Base-by-base conservation (phyloP, 2,329 filamentous ascomycete genomes). In the Pseudopyricularia javanii region DNA sequence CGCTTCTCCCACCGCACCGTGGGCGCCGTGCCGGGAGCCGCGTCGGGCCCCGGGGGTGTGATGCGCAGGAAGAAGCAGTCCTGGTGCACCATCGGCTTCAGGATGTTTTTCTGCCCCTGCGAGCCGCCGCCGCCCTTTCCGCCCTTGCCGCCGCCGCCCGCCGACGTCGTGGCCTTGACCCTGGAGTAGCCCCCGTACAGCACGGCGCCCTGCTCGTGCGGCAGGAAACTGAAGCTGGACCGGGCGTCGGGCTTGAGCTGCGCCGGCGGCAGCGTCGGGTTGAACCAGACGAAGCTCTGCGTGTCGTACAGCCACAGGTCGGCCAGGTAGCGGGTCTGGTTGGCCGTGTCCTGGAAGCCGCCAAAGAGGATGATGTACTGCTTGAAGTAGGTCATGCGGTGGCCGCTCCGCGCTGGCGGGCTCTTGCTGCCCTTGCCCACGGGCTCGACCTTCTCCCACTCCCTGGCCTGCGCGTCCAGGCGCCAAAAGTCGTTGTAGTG, bases 401-500 rank as follows among this genome's bases (percentile, higher is more conserved):
- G 91, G 3, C 93, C 93, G 65, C 88, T 94, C 58, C 93, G 77
- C 3, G 91, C 90, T 2, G 88, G 85, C 37, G 91, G 91, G 34
- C 78, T 78, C 66, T 87, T 88, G n/a, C n/a, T n/a, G n/a, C n/a
- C n/a, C 66, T 87, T 88, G 54, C 87, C 87, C 71, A 80, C 80
- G 60, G 76, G 77, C 66, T 98, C 93, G 33, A 98, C 75, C 56
- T 91, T 86, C 54, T 82, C 87, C 93, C 93, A 98, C 71, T 98
- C 93, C 61, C 90, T 78, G 7, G 80, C 83, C 8, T 77, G 78
- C 0, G 91, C 86, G 63, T 97, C 91, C 45, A 97, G 78, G 50
- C 86, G 79, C 91, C 93, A 98, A 66, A 98, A 97, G 70, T 97
- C 93, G 63, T 95, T 95, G 72, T 98, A 98, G 69, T 98, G 93